Evolutionary conservation across 371 early-diverging fungal genomes (phyloP).

Genomic region (Zychaea mexicana): DNA sequence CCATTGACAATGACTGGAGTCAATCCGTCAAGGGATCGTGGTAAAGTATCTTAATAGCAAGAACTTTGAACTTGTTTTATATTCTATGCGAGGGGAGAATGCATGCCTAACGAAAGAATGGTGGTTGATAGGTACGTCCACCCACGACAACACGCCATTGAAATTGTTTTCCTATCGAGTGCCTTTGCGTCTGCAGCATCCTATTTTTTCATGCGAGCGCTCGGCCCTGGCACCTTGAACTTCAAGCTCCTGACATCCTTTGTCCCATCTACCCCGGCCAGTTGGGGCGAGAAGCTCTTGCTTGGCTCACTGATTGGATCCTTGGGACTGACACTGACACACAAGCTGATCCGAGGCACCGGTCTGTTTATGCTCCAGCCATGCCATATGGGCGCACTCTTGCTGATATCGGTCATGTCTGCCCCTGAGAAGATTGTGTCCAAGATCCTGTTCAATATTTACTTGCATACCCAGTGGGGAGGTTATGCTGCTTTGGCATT

Average conservation of each 20-base stretch:
- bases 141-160: constrained; percentile 61
- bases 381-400: constrained; percentile 63
- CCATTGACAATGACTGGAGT: constrained; percentile 56
- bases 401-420: constrained; percentile 53
- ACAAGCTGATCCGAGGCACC: constrained; percentile 53
- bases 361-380: constrained; percentile 63
- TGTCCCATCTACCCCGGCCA: constrained; percentile 34
- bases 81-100: neutral
- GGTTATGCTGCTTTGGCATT: constrained; percentile 56
- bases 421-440: constrained; percentile 49
- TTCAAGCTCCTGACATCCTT: constrained; percentile 34
- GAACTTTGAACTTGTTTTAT: neutral
- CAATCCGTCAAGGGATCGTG: constrained; percentile 58
- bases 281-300: constrained; percentile 44
- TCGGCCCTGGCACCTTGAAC: constrained; percentile 41
- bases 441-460: constrained; percentile 65
- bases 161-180: constrained; percentile 54
- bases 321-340: constrained; percentile 43
- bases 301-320: constrained; percentile 40
- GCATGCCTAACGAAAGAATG: too few species aligned
- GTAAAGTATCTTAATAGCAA: constrained; percentile 25
- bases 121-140: constrained; percentile 69
- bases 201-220: constrained; percentile 46
- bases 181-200: constrained; percentile 40
- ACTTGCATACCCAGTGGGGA: constrained; percentile 66